Conservation (phyloP, 2,329 filamentous ascomycete species). For the Blastomyces percursus region DNA sequence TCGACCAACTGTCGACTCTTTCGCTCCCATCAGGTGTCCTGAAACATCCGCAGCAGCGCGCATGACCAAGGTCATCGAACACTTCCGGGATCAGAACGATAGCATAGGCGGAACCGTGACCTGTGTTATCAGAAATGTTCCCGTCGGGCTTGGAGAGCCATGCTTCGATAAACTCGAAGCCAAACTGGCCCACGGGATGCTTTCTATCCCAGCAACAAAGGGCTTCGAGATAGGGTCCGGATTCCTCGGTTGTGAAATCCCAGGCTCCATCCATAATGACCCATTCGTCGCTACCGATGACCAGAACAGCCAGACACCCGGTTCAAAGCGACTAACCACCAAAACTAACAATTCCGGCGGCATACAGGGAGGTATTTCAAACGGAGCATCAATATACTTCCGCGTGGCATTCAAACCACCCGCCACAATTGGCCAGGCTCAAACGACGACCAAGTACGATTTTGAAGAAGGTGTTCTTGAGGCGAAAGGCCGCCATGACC, state of each 20-base stretch:
- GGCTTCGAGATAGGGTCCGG: constrained; percentile 93
- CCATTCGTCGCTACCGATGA: constrained; percentile 51
- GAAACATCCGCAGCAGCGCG: constrained; percentile 50
- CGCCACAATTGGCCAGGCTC: constrained; percentile 82
- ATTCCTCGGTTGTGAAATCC: constrained; percentile 75
- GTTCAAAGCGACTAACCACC: constrained; percentile 53
- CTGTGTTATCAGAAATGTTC: constrained; percentile 79
- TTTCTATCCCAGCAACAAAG: constrained; percentile 89
- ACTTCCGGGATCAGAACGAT: constrained; percentile 67
- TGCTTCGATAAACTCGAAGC: constrained; percentile 95
- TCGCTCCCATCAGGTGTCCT: constrained; percentile 81
- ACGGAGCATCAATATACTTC: constrained; percentile 91
- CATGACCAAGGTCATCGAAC: constrained; percentile 71
- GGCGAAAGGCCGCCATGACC: constrained; percentile 89
- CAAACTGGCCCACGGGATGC: constrained; percentile 81
- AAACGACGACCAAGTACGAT: constrained; percentile 71
- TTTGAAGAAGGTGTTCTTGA: constrained; percentile 66
- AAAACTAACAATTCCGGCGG: constrained; percentile 93
- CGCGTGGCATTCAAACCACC: constrained; percentile 89
- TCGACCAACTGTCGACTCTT: constrained; percentile 62
- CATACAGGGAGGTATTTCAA: constrained; percentile 90
- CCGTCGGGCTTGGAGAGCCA: constrained; percentile 80
- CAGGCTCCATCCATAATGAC: constrained; percentile 87
- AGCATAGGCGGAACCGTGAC: constrained; percentile 92
- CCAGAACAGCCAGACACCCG: constrained; percentile 9